Percentiles rank a stretch among this genome's conserved stretches.
phyloP scores from a whole-genome alignment of 176 grass and related monocot genomes.

The Raddia guianensis region DNA sequence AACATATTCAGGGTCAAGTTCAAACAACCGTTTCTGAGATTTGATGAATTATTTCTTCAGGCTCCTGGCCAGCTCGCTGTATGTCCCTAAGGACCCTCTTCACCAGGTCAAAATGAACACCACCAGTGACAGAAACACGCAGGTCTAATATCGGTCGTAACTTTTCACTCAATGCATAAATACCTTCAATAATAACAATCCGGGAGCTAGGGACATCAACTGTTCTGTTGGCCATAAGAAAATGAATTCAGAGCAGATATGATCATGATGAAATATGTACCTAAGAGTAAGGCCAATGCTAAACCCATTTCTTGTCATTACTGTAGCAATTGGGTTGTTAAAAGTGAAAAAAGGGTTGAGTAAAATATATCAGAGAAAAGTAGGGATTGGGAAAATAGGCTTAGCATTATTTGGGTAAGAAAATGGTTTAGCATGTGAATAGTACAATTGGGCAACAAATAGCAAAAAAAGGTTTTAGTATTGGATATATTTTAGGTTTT shows the following conservation, averaged over 20 bases:
- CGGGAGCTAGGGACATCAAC: conserved; percentile 81
- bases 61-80: conserved; percentile 94
- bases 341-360: too few relatives aligned
- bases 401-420: too few relatives aligned
- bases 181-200: conserved; percentile 94
- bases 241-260: conserved; percentile 32
- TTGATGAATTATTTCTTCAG: conserved; percentile 98
- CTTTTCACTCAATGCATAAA: conserved; percentile 94
- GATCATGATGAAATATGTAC: conserved; percentile 12
- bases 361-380: too few relatives aligned
- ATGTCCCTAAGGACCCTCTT: conserved; percentile 98
- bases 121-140: conserved; percentile 96
- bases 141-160: conserved; percentile 77
- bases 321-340: too few relatives aligned
- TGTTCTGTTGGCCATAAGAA: conserved; percentile 63
- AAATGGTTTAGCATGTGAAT: too few relatives aligned
- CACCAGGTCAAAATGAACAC: conserved; percentile 98
- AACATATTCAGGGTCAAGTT: conserved; percentile 26
- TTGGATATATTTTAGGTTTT: neutral
- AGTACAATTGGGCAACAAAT: too few relatives aligned
- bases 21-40: conserved; percentile 90
- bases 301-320: too few relatives aligned
- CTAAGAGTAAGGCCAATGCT: neutral
- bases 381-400: too few relatives aligned
- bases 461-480: too few relatives aligned